Conservation (phyloP, 306 rosid species). For the Ziziphus jujuba region DNA sequence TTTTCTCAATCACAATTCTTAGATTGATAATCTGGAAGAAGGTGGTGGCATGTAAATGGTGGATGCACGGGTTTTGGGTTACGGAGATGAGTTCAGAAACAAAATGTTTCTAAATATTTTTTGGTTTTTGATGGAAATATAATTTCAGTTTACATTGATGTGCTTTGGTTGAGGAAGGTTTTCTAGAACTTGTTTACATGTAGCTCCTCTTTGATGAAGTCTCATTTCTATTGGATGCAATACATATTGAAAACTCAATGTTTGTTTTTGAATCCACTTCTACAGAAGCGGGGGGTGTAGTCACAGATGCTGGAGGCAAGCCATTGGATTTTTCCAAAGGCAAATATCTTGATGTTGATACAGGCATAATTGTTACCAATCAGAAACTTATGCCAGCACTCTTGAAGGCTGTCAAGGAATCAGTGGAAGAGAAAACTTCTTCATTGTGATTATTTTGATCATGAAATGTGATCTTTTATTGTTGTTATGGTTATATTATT, state of each 20-base stretch:
- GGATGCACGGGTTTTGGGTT: no score
- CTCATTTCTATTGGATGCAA: neutral
- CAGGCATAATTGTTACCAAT: conserved; percentile 86
- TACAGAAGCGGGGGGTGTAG: conserved; percentile 91
- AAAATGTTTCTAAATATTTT: no score
- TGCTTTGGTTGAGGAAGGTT: no score
- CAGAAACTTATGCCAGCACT: conserved; percentile 87
- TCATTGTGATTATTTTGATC: conserved; percentile 47
- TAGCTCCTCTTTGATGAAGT: neutral
- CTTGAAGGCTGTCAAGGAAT: conserved; percentile 74
- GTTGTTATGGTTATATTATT: neutral
- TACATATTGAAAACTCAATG: neutral
- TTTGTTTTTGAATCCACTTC: conserved; percentile 15
- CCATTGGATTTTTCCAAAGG: conserved; percentile 89
- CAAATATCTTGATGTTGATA: conserved; percentile 66
- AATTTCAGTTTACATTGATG: no score
- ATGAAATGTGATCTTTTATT: neutral
- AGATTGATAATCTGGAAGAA: no score
- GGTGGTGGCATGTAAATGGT: no score
- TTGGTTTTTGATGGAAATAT: no score
- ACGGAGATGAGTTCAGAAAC: no score
- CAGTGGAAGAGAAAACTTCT: conserved; percentile 60
- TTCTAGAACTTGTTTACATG: neutral
- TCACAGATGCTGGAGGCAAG: conserved; percentile 78
- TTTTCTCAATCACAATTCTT: no score